Base-by-base conservation (phyloP, 1,284 basidiomycete species). In the Hypsizygus ulmarius region DNA sequence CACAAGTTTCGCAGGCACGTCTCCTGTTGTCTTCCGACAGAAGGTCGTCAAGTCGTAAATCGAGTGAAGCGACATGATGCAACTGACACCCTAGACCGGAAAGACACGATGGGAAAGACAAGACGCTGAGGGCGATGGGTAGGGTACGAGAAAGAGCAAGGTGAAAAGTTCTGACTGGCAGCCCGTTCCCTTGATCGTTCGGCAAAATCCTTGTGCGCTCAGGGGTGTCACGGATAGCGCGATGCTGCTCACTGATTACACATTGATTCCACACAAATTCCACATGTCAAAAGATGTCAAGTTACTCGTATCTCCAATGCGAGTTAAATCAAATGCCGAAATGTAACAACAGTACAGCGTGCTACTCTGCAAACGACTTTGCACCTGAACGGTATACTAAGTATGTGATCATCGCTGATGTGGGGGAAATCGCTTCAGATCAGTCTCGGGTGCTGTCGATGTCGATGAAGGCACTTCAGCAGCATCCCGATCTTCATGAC, bases 11-110 rank as follows among this genome's bases (percentile, higher is more conserved):
- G 88, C 82, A 10, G 93, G 93, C 19, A 93, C 85, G 78, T 92
- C 85, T 43, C 93, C 93, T 5, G 81, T 81, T 0, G 93, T 90
- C 64, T 82, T 82, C 59, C 89, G 78, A 61, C 83, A 87, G 66
- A 84, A 92, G 8, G 91, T 91, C 5, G 91, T 92, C 58, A 95
- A 77, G 70, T 94, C 89, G 59, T 87, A 89, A 59, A 92, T 89
- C 42, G 89, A 89, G 62, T 90, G 87, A 70, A 90, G 70, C 21
- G 21, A 25, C 73, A 74, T 74, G 50, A 51, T 27, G 29, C 18
- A 41, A 38, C 34, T 32, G n/a, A 19, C 15, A 35, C 27, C 44
- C 41, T 39, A 11, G 12, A 33, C 25, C 12, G 47, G 42, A 42
- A 30, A 35, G 33, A 37, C 33, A 33, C 14, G 12, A 33, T 21